Evolutionary conservation across 2,329 filamentous ascomycete genomes (phyloP).

Genomic region (Alternaria sp.): DNA sequence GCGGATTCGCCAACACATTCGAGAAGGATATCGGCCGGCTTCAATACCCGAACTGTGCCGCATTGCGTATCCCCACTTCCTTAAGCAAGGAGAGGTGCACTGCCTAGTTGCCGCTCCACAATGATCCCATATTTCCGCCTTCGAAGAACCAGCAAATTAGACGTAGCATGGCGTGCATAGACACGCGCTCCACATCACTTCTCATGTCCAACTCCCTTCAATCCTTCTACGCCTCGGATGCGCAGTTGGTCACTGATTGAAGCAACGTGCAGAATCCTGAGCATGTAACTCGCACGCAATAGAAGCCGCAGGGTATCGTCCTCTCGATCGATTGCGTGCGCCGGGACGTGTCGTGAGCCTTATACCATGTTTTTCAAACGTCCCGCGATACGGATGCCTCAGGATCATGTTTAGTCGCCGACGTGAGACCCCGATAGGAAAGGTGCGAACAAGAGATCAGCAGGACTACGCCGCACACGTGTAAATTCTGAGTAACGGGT

Average conservation of each 20-base stretch:
- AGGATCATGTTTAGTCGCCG: background rate
- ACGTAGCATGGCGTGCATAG: background rate
- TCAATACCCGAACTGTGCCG: constrained; percentile 7
- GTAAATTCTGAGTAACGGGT: background rate
- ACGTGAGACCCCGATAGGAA: background rate
- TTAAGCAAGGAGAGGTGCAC: constrained; percentile 8
- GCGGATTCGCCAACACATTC: background rate
- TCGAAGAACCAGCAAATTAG: background rate
- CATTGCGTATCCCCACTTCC: background rate
- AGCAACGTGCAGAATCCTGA: background rate
- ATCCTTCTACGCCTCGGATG: background rate
- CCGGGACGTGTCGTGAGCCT: background rate
- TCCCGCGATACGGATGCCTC: too few relatives aligned
- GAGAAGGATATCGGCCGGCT: background rate
- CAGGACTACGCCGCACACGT: background rate
- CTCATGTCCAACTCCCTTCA: background rate
- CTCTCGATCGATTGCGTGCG: background rate
- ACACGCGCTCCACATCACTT: background rate
- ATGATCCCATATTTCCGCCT: background rate
- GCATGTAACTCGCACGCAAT: background rate
- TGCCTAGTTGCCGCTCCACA: constrained; percentile 1
- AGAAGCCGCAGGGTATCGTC: background rate
- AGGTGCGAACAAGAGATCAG: background rate
- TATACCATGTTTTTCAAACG: background rate
- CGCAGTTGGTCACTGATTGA: background rate